Evolutionary conservation across 805 yeast genomes (phyloP), one percentile per base, ranked within the genome.

Genomic region (Saturnispora halmiae): DNA sequence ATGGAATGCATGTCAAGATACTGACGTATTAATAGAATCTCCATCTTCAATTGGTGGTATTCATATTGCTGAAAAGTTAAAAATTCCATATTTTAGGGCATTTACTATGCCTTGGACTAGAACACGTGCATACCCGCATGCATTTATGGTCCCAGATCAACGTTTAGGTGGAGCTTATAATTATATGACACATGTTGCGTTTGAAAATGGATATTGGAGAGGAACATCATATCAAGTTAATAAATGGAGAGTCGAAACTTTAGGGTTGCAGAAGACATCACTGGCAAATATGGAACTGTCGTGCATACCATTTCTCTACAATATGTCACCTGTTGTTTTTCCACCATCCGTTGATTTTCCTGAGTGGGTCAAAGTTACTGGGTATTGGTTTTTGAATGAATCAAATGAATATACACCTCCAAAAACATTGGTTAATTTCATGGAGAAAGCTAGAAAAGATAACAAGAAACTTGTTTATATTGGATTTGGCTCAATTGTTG

Each of bases 41-140:
- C 97, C 97, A 0, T 82, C 94, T 2, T 90, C 96, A 0, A 87
- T 90, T 88, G 88, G 82, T 13, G 97, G 97, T 8, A 74, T 88
- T 35, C 97, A 90, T 53, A 83, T 90, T 43, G 96, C 97, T 3
- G 97, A 90, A 58, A 94, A 94, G 1, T 61, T 90, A 43, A 75
- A 77, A 16, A 82, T 90, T 42, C 95, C 97, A 0, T 90, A 90
- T 56, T 82, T 84, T 65, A 69, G 96, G 52, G 96, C 96, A 0
- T 90, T 90, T 56, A 90, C 97, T 0, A 90, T 90, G 97, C 97
- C 97, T 0, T 90, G 97, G 97, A 85, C 96, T 0, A 65, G 95
- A 46, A 88, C 97, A 1, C 70, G 94, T 50, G 94, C 96, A 0
- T 90, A 90, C 56, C 96, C 96, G 1, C 96, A 90, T 66, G 96